Base-by-base conservation (phyloP, 1,284 basidiomycete species). In the Ustilago cynodontis region DNA sequence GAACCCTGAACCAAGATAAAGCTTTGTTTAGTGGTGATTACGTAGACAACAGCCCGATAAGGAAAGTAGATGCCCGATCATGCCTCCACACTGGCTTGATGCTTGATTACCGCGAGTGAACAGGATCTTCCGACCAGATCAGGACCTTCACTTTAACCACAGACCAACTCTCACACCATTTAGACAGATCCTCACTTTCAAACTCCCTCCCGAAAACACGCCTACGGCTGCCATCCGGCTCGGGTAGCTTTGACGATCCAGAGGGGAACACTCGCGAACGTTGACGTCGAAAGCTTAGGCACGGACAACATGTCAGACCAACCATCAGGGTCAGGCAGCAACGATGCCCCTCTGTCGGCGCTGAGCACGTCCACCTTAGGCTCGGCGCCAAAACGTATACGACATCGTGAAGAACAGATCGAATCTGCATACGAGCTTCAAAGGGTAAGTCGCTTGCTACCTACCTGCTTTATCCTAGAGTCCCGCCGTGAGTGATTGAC, bases 341-440 rank as follows among this genome's bases (percentile, higher is more conserved):
- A 59, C n/a, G 64, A 75, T 7, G 31, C 73, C 18, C 68, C 73
- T 13, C 28, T 76, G 18, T 76, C 68, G 1, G 65, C 73, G 4
- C 37, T 76, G 16, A 59, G 41, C 60, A 57, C 71, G 2, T 78
- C 71, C 1, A 24, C 60, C 6, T 41, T 78, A 10, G 76, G 71
- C 18, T 68, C 67, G 3, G 64, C 71, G 10, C 68, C 76, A 5
- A 78, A 76, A 35, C 59, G 81, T 9, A 69, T 74, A 57, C 50
- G 79, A 24, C 81, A 82, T 72, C 64, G 80, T 13, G 80, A 82
- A 29, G 65, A 62, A 20, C 78, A 83, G 39, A 77, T 83, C 18
- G 74, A 77, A 24, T 66, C 72, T 5, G 81, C 81, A 1, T 83
- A 83, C 63, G 79, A 79, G 59, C 35, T 83, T 0, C 81, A 83